These are phyloP conservation scores for Dictyostelium capitatum DNA, from an alignment of 78 protist genomes.

Conservation along the genomic window DNA sequence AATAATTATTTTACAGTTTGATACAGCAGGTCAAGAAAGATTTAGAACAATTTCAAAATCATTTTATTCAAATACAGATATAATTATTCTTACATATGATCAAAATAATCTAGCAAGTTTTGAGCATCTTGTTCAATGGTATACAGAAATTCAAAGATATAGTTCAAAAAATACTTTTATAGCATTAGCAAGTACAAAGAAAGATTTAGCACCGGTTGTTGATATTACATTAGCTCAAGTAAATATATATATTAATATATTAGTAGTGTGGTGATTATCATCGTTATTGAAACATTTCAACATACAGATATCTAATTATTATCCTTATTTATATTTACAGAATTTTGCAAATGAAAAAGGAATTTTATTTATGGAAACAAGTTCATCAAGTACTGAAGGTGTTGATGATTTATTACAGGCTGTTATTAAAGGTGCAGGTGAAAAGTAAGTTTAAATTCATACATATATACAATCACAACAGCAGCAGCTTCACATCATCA, in stretches of 20 bases:
- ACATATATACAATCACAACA: not conserved
- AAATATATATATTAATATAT: not conserved
- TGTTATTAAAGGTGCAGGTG: conserved; percentile 58
- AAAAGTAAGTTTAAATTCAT: conserved; percentile 19
- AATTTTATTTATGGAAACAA: conserved; percentile 43
- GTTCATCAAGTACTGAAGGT: conserved; percentile 16
- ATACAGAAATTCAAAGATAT: conserved; percentile 51
- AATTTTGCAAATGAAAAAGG: conserved; percentile 57
- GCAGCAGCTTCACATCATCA: no score
- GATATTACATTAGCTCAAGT: not conserved
- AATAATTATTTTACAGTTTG: conserved; percentile 16
- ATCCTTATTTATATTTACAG: not conserved
- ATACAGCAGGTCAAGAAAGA: conserved; percentile 96
- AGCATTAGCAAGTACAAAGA: conserved; percentile 57
- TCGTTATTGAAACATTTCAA: not conserved
- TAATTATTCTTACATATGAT: conserved; percentile 57
- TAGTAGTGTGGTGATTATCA: not conserved
- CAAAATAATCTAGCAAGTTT: conserved; percentile 18
- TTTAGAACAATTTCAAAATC: conserved; percentile 98
- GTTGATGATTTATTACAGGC: conserved; percentile 43
- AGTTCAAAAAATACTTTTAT: conserved; percentile 22
- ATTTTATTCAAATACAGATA: conserved; percentile 91
- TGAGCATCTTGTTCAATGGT: conserved; percentile 41
- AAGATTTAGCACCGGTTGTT: conserved; percentile 24
- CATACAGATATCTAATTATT: not conserved